These are phyloP conservation scores for Leishmania tropica DNA, from an alignment of 208 protist species.

Conservation along the genomic window DNA sequence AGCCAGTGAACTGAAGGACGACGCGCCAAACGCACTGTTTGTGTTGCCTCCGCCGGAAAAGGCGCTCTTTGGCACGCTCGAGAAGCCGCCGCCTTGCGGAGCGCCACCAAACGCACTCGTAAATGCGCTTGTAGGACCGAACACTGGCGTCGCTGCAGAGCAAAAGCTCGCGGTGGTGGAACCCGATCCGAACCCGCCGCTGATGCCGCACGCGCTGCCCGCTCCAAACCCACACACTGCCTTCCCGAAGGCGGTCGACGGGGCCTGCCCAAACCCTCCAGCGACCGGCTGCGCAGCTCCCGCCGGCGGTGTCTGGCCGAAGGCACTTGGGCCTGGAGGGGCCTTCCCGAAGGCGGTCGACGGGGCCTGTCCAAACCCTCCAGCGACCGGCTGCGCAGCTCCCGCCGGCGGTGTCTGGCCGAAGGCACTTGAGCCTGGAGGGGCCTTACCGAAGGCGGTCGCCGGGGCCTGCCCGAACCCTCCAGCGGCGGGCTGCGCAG, in stretches of 20 bases:
- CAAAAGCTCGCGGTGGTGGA: not conserved
- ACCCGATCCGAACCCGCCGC: not conserved
- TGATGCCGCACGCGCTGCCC: not conserved
- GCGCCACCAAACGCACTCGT: conserved; percentile 27
- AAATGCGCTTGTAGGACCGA: conserved; percentile 16
- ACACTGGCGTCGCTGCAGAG: not conserved
- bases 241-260: not conserved
- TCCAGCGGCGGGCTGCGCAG: too few relatives aligned
- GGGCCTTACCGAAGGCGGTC: conserved; percentile 22
- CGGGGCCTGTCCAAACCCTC: conserved; percentile 6
- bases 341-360: conserved; percentile 1
- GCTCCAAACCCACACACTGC: not conserved
- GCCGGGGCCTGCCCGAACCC: too few relatives aligned
- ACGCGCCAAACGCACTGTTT: conserved; percentile 27
- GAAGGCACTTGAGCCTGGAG: not conserved
- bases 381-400: not conserved
- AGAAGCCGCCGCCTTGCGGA: conserved; percentile 16
- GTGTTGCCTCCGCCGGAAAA: conserved; percentile 28
- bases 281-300: conserved; percentile 1
- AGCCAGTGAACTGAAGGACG: conserved; percentile 29
- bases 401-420: not conserved
- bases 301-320: conserved; percentile 15
- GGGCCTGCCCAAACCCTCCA: conserved; percentile 10
- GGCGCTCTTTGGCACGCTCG: conserved; percentile 26
- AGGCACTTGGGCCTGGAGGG: conserved; percentile 5